These are phyloP conservation scores for Amphirosellinia nigrospora DNA, from an alignment of 495 filamentous ascomycete genomes.

Conservation along the genomic window DNA sequence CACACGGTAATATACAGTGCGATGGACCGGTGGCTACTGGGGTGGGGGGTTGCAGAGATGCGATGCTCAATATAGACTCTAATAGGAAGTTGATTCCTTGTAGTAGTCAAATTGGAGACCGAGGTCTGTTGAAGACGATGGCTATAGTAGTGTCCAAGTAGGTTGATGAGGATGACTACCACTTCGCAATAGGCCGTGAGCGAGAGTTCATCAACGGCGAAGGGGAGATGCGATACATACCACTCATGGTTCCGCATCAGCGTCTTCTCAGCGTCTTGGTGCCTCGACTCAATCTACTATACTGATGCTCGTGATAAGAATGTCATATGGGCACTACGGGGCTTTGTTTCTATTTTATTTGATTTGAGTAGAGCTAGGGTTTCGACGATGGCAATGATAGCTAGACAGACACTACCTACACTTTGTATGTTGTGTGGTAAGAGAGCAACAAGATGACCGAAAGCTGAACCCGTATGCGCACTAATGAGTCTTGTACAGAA, in stretches of 20 bases:
- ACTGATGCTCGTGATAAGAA: neutral
- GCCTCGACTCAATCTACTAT: neutral
- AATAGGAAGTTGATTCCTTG: too few species aligned
- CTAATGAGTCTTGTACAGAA: neutral
- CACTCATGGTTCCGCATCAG: too few species aligned
- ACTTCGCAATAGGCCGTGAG: neutral
- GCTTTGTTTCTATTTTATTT: too few species aligned
- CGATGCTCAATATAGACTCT: too few species aligned
- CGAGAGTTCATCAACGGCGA: neutral
- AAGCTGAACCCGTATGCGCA: neutral
- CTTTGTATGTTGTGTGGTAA: neutral
- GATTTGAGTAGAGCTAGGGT: neutral
- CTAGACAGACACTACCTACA: too few species aligned
- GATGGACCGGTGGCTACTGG: neutral
- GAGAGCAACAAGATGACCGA: neutral
- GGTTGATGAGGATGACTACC: neutral
- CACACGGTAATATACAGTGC: slow-evolving; percentile 9
- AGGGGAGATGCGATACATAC: too few species aligned
- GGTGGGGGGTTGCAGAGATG: neutral
- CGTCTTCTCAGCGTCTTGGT: neutral
- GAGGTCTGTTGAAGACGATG: neutral
- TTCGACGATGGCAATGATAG: neutral
- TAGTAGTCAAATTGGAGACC: neutral
- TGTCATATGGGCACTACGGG: neutral
- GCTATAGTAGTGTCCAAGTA: neutral